Percentiles rank a stretch among this genome's conserved stretches.
phyloP scores from a whole-genome alignment of 768 basidiomycete genomes.

The Auricularia sp. region DNA sequence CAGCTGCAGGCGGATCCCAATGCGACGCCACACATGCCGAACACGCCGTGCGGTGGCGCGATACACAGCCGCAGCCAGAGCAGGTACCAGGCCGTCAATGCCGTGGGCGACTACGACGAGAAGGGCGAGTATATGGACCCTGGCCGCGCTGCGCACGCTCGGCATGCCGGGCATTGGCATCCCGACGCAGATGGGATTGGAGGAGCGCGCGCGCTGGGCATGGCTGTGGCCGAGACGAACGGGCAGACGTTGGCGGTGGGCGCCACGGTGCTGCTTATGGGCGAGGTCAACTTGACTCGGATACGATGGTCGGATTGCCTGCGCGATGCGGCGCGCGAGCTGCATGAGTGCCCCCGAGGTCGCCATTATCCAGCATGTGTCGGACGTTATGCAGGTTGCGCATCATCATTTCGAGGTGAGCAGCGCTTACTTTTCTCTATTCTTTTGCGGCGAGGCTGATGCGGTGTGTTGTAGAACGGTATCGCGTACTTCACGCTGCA shows the following conservation, averaged over 20 bases:
- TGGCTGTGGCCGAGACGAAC: slow-evolving; percentile 67
- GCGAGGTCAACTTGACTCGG: slow-evolving; percentile 23
- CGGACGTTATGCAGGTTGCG: slow-evolving; percentile 84
- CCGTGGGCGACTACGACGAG: slow-evolving; percentile 48
- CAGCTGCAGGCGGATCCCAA: slow-evolving; percentile 28
- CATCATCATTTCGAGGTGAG: slow-evolving; percentile 77
- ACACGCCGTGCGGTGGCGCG: slow-evolving; percentile 4
- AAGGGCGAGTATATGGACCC: slow-evolving; percentile 32
- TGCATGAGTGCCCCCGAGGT: slow-evolving; percentile 22
- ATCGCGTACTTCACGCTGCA: slow-evolving; percentile 81
- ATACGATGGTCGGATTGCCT: slow-evolving; percentile 28
- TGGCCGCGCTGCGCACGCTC: slow-evolving; percentile 32
- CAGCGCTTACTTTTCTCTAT: background rate
- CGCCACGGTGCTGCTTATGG: slow-evolving; percentile 20
- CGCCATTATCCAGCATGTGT: slow-evolving; percentile 26
- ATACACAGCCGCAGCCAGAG: slow-evolving; percentile 33
- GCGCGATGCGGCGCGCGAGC: slow-evolving; percentile 25
- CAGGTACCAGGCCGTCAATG: slow-evolving; percentile 52
- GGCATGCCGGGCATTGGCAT: background rate
- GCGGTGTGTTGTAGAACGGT: slow-evolving; percentile 38
- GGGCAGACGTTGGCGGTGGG: slow-evolving; percentile 31
- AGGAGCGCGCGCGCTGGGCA: slow-evolving; percentile 61
- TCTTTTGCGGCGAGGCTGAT: background rate
- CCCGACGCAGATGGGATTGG: slow-evolving; percentile 30
- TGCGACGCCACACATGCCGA: slow-evolving; percentile 4